phyloP scores from a whole-genome alignment of 495 filamentous ascomycete species.

The Monascus purpureus region DNA sequence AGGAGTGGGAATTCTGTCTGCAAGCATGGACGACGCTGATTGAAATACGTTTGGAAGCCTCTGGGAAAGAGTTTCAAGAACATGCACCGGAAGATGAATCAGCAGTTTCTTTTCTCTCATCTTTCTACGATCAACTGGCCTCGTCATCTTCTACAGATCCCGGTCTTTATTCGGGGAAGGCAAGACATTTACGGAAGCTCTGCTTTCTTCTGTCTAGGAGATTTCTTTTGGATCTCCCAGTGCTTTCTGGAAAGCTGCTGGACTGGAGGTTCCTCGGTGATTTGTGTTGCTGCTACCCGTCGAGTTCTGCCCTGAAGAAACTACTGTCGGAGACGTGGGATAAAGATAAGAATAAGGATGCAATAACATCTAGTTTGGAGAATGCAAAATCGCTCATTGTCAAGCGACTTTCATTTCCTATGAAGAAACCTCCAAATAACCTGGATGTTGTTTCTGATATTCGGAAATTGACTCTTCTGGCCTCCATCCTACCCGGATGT shows the following conservation, averaged over 20 bases:
- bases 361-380: constrained; percentile 27
- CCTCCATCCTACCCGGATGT: constrained; percentile 18
- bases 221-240: constrained; percentile 16
- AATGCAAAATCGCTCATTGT: constrained; percentile 33
- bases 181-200: constrained; percentile 40
- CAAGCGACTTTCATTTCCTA: constrained; percentile 32
- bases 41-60: constrained; percentile 45
- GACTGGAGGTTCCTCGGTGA: constrained; percentile 25
- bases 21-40: constrained; percentile 61
- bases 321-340: constrained; percentile 29
- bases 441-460: constrained; percentile 18
- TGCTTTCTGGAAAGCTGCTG: constrained; percentile 15
- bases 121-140: constrained; percentile 42
- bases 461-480: constrained; percentile 26
- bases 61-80: constrained; percentile 35
- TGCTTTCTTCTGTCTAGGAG: constrained; percentile 46
- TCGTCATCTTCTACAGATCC: constrained; percentile 13
- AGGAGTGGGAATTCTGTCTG: constrained; percentile 67
- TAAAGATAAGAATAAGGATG: constrained; percentile 23
- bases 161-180: constrained; percentile 25
- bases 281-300: constrained; percentile 26
- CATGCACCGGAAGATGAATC: constrained; percentile 40
- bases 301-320: constrained; percentile 23
- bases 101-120: constrained; percentile 42
- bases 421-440: constrained; percentile 9